Evolutionary conservation across 495 filamentous ascomycete species (phyloP).

Genomic region (Beverwykella pulmonaria): DNA sequence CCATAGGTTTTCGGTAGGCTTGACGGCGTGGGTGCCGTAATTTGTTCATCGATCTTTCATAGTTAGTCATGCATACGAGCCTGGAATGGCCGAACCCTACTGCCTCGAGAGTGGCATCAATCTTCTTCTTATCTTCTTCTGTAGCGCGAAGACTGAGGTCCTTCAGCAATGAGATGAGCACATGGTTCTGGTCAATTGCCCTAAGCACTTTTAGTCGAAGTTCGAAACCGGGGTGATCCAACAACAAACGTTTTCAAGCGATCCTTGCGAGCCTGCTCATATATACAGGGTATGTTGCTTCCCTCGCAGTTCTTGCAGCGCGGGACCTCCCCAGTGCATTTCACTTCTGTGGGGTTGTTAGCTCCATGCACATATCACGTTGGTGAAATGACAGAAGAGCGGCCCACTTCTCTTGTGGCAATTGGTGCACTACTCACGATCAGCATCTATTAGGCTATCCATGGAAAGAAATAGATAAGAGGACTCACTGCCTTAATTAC

Average conservation of each 20-base stretch:
- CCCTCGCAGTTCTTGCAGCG: slow-evolving; percentile 9
- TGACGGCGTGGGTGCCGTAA: neutral
- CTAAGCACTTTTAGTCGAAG: neutral
- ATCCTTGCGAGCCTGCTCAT: slow-evolving; percentile 7
- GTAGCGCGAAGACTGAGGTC: slow-evolving; percentile 7
- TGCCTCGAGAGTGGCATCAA: neutral
- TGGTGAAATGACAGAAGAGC: too few species aligned
- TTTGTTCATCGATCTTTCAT: neutral
- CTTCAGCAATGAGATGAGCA: slow-evolving; percentile 4
- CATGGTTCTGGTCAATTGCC: slow-evolving; percentile 1
- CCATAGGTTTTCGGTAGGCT: neutral
- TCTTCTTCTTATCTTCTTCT: slow-evolving; percentile 6
- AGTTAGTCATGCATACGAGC: neutral
- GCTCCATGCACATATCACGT: neutral
- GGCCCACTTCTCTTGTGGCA: slow-evolving; percentile 10
- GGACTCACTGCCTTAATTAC: neutral
- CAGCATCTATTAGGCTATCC: neutral
- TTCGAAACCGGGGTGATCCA: neutral
- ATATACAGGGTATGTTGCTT: neutral
- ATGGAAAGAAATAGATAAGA: neutral
- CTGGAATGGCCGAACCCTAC: neutral
- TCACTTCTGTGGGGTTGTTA: slow-evolving; percentile 2
- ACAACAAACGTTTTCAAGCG: slow-evolving; percentile 3
- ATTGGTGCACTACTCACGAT: slow-evolving; percentile 5
- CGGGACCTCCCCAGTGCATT: slow-evolving; percentile 12